phyloP scores from a whole-genome alignment of 441 rosid genomes.

The Adansonia rubrostipa region DNA sequence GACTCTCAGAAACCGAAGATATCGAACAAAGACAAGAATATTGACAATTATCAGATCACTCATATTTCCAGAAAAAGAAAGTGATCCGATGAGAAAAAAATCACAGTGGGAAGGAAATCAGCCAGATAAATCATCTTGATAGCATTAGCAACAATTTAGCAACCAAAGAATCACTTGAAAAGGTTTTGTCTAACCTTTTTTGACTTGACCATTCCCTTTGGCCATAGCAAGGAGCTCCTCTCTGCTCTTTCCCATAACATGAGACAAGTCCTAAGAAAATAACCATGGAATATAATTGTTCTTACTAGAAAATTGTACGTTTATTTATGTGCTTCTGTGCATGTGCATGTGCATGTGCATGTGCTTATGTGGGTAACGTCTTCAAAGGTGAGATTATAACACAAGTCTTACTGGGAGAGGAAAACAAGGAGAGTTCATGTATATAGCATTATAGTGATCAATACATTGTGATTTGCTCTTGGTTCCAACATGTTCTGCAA shows the following conservation, averaged over 20 bases:
- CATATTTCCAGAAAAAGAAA: background rate
- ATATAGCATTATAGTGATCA: conserved; percentile 72
- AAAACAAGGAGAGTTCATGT: conserved; percentile 82
- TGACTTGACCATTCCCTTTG: conserved; percentile 50
- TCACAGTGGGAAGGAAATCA: background rate
- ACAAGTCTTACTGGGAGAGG: conserved; percentile 78
- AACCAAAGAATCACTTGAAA: conserved; percentile 20
- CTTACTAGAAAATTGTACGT: conserved; percentile 13
- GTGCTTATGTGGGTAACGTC: conserved; percentile 3
- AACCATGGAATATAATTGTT: conserved; percentile 23
- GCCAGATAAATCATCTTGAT: conserved; percentile 15
- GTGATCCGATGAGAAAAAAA: background rate
- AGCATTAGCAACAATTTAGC: background rate
- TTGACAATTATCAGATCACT: background rate
- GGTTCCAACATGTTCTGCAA: conserved; percentile 84
- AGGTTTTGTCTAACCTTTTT: conserved; percentile 55
- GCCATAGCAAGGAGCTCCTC: conserved; percentile 94
- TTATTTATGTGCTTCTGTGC: background rate
- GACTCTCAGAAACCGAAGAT: background rate
- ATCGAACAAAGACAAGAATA: background rate
- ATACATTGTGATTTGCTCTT: conserved; percentile 80
- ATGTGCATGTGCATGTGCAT: background rate
- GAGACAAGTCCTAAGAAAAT: conserved; percentile 74
- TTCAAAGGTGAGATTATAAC: background rate
- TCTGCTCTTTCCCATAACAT: conserved; percentile 80